A percentile compares a stretch with the other conserved stretches of the same genome.
Evolutionary conservation across 2,329 filamentous ascomycete genomes (phyloP).

Genomic region (Colletotrichum limetticola): DNA sequence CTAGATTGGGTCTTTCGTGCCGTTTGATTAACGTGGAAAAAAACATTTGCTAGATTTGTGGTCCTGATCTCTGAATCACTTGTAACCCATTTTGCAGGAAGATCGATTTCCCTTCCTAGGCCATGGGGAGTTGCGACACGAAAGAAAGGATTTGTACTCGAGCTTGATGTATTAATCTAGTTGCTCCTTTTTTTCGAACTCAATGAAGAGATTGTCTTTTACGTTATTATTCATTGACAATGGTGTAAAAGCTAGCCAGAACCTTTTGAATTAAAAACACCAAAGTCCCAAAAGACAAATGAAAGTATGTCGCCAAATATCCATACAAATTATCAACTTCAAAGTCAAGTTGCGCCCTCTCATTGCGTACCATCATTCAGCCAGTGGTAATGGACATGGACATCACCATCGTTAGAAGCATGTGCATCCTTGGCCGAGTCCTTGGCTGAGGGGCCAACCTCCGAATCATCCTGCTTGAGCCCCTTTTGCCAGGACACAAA

Average conservation of each 20-base stretch:
- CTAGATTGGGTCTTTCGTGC: too few relatives aligned
- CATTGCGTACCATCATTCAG: neutral
- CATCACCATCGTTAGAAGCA: neutral
- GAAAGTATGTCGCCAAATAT: neutral
- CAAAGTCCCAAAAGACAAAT: neutral
- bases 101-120: too few relatives aligned
- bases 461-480: neutral
- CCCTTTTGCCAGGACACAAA: neutral
- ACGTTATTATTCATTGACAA: fast-evolving
- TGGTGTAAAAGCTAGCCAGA: neutral
- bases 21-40: too few relatives aligned
- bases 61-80: too few relatives aligned
- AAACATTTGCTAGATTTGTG: too few relatives aligned
- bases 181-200: too few relatives aligned
- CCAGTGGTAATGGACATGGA: neutral
- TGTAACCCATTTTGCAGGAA: too few relatives aligned
- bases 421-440: too few relatives aligned
- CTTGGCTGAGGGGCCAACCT: neutral
- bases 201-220: too few relatives aligned
- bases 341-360: neutral
- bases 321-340: neutral
- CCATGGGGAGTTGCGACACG: too few relatives aligned
- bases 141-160: too few relatives aligned
- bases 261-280: neutral
- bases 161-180: too few relatives aligned